These are phyloP conservation scores for Phytophthora litchii DNA, from an alignment of 352 stramenopile species.

Conservation along the genomic window DNA sequence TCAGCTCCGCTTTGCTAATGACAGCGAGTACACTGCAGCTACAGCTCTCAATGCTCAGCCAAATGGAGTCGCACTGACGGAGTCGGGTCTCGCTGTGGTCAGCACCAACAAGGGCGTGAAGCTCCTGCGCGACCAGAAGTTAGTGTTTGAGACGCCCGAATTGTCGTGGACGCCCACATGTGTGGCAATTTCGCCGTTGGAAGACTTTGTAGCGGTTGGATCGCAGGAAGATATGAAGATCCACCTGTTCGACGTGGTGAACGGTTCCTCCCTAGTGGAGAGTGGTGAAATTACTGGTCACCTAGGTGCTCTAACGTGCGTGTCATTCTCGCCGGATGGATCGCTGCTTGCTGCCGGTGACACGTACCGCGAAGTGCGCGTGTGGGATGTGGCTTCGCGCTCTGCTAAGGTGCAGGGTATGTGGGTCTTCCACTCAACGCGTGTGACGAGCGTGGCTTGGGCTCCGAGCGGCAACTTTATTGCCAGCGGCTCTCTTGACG, in stretches of 20 bases:
- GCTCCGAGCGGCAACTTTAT: constrained; percentile 91
- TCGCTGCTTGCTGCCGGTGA: constrained; percentile 86
- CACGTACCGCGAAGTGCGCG: constrained; percentile 88
- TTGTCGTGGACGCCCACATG: constrained; percentile 83
- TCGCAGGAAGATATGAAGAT: constrained; percentile 89
- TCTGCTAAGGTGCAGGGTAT: constrained; percentile 88
- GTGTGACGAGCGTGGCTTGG: constrained; percentile 94
- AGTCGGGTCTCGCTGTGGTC: constrained; percentile 61
- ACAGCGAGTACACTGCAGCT: constrained; percentile 63
- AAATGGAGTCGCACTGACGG: constrained; percentile 64
- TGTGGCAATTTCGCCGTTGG: constrained; percentile 71
- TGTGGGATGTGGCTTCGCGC: constrained; percentile 87
- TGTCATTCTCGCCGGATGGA: constrained; percentile 89
- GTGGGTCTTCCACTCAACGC: constrained; percentile 97
- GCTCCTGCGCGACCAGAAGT: constrained; percentile 66
- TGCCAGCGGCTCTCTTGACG: constrained; percentile 93
- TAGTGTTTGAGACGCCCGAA: constrained; percentile 79
- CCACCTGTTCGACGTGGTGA: constrained; percentile 81
- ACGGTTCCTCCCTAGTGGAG: constrained; percentile 66
- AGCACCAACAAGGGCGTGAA: constrained; percentile 89
- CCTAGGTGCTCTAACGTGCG: constrained; percentile 70
- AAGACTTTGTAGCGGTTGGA: constrained; percentile 79
- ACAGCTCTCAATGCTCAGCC: constrained; percentile 73
- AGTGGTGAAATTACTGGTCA: constrained; percentile 72
- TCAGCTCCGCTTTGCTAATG: constrained; percentile 75